A percentile compares a stretch with the other conserved stretches of the same genome.
These are phyloP conservation scores for Vigna trinervia DNA, from an alignment of 306 rosid species.

Conservation along the genomic window DNA sequence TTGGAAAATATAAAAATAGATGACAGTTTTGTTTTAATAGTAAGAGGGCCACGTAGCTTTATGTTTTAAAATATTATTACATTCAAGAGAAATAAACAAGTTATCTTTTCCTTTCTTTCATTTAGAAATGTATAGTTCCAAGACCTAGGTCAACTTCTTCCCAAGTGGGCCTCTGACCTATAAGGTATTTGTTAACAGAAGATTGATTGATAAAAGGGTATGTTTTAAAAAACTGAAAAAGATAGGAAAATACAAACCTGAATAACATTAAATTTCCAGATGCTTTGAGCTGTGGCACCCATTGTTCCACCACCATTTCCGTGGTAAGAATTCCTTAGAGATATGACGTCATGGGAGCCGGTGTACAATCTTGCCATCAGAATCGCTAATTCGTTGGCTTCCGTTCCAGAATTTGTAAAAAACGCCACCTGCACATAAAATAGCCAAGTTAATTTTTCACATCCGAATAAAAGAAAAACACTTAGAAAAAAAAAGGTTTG, in stretches of 20 bases:
- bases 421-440: slow-evolving; percentile 69
- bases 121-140: too few species aligned
- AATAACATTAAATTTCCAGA: slow-evolving; percentile 80
- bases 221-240: not conserved
- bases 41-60: not conserved
- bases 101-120: not conserved
- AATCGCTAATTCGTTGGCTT: slow-evolving; percentile 92
- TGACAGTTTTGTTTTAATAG: not conserved
- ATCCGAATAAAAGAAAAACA: not conserved
- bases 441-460: not conserved
- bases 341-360: slow-evolving; percentile 83
- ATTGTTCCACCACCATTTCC: slow-evolving; percentile 91
- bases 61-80: not conserved
- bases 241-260: slow-evolving; percentile 59
- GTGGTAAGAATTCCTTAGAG: slow-evolving; percentile 87
- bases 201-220: not conserved
- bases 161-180: not conserved
- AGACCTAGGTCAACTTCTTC: not conserved
- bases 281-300: slow-evolving; percentile 93
- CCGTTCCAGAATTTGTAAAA: slow-evolving; percentile 97
- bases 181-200: not conserved
- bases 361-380: slow-evolving; percentile 79
- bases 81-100: not conserved
- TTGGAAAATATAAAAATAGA: not conserved
- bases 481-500: not conserved